These are phyloP conservation scores for Candida railenensis DNA, from an alignment of 805 yeast species.

Conservation along the genomic window DNA sequence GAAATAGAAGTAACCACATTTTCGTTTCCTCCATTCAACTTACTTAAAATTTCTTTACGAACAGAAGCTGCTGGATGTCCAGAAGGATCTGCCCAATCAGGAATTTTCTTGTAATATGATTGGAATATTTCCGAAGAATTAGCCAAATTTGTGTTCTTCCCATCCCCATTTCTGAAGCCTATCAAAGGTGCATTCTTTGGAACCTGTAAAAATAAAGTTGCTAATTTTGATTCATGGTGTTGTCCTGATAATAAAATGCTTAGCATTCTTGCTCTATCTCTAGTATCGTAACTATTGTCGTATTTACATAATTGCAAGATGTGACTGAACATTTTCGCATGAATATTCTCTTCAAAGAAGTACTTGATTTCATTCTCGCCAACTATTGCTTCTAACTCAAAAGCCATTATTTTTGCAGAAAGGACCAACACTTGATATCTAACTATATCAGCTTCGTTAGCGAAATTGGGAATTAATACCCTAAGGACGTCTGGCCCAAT, in stretches of 20 bases:
- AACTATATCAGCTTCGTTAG: slow-evolving; percentile 54
- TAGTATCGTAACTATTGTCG: slow-evolving; percentile 71
- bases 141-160: neutral
- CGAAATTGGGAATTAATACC: slow-evolving; percentile 50
- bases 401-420: slow-evolving; percentile 69
- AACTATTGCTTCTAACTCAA: slow-evolving; percentile 46
- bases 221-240: slow-evolving; percentile 50
- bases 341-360: slow-evolving; percentile 15
- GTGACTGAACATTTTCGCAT: slow-evolving; percentile 56
- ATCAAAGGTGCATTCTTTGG: slow-evolving; percentile 45
- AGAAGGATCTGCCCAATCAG: slow-evolving; percentile 45
- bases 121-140: neutral
- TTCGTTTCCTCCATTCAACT: slow-evolving; percentile 12
- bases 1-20: slow-evolving; percentile 12
- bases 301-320: slow-evolving; percentile 64
- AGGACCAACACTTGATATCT: slow-evolving; percentile 70
- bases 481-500: slow-evolving; percentile 79
- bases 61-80: slow-evolving; percentile 29
- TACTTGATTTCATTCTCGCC: slow-evolving; percentile 12
- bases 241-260: slow-evolving; percentile 55
- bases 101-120: slow-evolving; percentile 24
- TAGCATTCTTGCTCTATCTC: slow-evolving; percentile 82
- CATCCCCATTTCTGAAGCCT: neutral
- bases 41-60: slow-evolving; percentile 24
- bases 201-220: slow-evolving; percentile 69